Conservation (phyloP, 2,329 filamentous ascomycete genomes). For the Capronia epimyces region DNA sequence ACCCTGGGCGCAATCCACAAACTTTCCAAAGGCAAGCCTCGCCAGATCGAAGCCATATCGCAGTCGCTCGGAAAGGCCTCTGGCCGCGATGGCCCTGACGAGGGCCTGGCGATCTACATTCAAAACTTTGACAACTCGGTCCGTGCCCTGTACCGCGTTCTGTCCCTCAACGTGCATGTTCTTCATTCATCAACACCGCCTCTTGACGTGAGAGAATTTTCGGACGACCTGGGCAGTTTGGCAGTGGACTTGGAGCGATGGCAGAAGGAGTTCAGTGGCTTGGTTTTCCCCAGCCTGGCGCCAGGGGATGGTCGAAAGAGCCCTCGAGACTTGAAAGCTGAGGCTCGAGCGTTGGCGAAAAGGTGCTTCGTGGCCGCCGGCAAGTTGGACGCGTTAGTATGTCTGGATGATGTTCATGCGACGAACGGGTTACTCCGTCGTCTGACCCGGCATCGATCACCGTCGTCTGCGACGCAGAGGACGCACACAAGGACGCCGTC, state of each 20-base stretch:
- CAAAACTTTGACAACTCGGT: conserved; percentile 4
- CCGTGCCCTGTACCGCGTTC: background rate
- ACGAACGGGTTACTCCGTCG: background rate
- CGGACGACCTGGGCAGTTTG: background rate
- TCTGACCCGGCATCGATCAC: background rate
- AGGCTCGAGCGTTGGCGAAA: background rate
- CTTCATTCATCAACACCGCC: background rate
- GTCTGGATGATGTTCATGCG: background rate
- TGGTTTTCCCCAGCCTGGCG: background rate
- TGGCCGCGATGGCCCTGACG: background rate
- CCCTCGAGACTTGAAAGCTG: background rate
- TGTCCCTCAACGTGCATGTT: background rate
- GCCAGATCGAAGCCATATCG: conserved; percentile 1
- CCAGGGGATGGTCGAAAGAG: background rate
- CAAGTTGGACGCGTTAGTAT: conserved; percentile 2
- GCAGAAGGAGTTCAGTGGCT: background rate
- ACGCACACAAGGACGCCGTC: conserved; percentile 1
- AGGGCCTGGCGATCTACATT: conserved; percentile 1
- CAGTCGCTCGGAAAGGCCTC: background rate
- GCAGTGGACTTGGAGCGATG: conserved; percentile 7
- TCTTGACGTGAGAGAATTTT: conserved; percentile 1
- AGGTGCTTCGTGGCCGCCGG: background rate
- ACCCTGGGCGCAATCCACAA: conserved; percentile 4
- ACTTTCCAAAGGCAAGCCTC: conserved; percentile 2
- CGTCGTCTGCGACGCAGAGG: background rate